Percentiles rank a stretch among this genome's conserved stretches.
Conservation (phyloP, 129 eudicot genomes). For the Artemisia argyi region DNA sequence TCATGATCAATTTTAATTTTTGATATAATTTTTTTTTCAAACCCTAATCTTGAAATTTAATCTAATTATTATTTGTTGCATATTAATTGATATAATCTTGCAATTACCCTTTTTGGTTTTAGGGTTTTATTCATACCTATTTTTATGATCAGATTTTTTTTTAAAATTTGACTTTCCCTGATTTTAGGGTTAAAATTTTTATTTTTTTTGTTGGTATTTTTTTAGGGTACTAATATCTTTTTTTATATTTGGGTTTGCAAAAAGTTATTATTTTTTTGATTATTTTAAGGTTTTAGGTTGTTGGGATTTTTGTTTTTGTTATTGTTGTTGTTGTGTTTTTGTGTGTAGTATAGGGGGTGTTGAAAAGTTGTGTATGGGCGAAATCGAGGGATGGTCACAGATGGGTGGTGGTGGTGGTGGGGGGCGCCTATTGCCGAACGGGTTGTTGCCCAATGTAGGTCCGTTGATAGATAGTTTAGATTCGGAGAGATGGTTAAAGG, state of each 20-base stretch:
- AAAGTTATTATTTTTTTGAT: neutral
- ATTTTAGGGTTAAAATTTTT: too few relatives aligned
- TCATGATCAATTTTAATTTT: too few relatives aligned
- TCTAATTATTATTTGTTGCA: too few relatives aligned
- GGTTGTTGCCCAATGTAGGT: constrained; percentile 74
- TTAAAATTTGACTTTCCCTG: too few relatives aligned
- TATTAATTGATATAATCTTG: too few relatives aligned
- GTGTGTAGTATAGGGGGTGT: constrained; percentile 18
- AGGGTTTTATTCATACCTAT: too few relatives aligned
- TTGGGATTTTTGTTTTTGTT: constrained; percentile 3
- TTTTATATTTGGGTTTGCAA: constrained; percentile 12
- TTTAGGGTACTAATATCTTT: too few relatives aligned
- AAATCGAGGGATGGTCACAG: constrained; percentile 68
- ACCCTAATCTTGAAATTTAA: too few relatives aligned
- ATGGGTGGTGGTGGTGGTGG: constrained; percentile 35
- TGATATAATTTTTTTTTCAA: too few relatives aligned
- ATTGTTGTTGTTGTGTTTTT: constrained; percentile 8
- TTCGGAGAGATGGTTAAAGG: constrained; percentile 74
- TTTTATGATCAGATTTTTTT: too few relatives aligned
- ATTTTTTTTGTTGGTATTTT: too few relatives aligned
- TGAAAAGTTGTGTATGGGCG: constrained; percentile 66
- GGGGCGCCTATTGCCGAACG: constrained; percentile 58
- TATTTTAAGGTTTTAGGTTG: neutral
- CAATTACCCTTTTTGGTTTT: too few relatives aligned
- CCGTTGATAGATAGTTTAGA: constrained; percentile 59